These are phyloP conservation scores for Coemansia reversa DNA, from an alignment of 192 early-diverging fungal genomes.

Conservation along the genomic window DNA sequence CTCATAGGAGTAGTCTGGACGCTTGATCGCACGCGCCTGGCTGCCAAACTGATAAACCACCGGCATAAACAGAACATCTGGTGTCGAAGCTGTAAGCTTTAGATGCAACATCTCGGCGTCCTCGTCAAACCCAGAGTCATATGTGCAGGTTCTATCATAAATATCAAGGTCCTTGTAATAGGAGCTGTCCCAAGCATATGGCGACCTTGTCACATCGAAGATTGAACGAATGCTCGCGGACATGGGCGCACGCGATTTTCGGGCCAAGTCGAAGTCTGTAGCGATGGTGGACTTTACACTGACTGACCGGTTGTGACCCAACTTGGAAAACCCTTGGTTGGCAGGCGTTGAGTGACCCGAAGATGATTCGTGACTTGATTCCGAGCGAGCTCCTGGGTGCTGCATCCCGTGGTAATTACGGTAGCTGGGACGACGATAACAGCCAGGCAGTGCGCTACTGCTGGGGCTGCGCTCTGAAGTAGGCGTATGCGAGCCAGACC, in stretches of 20 bases:
- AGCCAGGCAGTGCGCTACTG: conserved; percentile 2
- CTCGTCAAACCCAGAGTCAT: conserved; percentile 1
- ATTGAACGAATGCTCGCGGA: background rate
- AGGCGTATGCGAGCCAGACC: conserved; percentile 5
- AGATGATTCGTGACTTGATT: conserved; percentile 18
- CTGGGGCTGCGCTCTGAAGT: conserved; percentile 5
- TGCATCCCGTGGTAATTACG: background rate
- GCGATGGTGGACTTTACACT: conserved; percentile 9
- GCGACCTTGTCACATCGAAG: too few species aligned
- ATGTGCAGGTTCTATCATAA: background rate
- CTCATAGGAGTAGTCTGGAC: conserved; percentile 35
- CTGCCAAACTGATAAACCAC: conserved; percentile 10
- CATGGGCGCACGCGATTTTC: background rate
- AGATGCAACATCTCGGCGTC: conserved; percentile 10
- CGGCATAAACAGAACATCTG: conserved; percentile 30
- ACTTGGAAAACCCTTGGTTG: conserved; percentile 18
- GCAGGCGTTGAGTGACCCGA: conserved; percentile 41
- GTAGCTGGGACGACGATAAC: background rate
- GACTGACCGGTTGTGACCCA: conserved; percentile 12
- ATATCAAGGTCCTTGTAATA: background rate
- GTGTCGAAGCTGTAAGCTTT: conserved; percentile 19
- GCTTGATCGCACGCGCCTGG: conserved; percentile 17
- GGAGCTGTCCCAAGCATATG: background rate
- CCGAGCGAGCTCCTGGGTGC: conserved; percentile 13
- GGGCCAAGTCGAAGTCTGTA: background rate